Evolutionary conservation across 2,329 filamentous ascomycete species (phyloP), one percentile per base, ranked within the genome.

Genomic region (Aspergillus fischeri): DNA sequence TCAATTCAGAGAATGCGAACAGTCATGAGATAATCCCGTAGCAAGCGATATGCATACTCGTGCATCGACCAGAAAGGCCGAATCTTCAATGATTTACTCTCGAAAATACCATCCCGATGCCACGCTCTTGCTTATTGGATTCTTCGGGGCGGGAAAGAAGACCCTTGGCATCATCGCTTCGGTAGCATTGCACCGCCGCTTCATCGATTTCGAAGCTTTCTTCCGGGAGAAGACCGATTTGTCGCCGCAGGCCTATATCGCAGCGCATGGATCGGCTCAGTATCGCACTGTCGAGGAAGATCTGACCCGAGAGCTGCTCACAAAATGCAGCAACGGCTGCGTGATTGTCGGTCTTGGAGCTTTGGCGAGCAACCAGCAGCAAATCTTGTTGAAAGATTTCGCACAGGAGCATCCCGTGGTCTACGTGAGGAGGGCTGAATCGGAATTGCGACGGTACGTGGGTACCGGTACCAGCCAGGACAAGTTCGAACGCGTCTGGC

Each of bases 151-250:
- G 21, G 88, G 88, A 24, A 91, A 91, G 71, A 87, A 86, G 3
- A 90, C 86, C 0, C 77, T 91, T 8, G 88, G 86, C 11, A 81
- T 91, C 50, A 89, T 91, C 58, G 87, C 87, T 7, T 87, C 87
- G 0, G 84, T 85, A 5, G 86, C 86, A 50, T 84, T 89, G 71
- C 82, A 83, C 54, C 79, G 86, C 28, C 27, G 27, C 7, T 28
- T 28, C 27, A 28, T 28, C 27, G 27, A 28, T 28, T 28, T 28
- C 27, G 87, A 90, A 58, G 78, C 80, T 44, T 78, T 79, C 32
- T 91, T 91, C 61, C 29, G 56, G 9, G 50, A 58, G 32, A 41
- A 61, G 78, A 84, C 54, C 80, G 87, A 58, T 3, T 71, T 82
- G 7, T 83, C 84, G 2, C 83, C 84, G 51, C 79, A 81, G 9